A percentile compares a stretch with the other conserved stretches of the same genome.
These are phyloP conservation scores for Trametes pubescens DNA, from an alignment of 1,284 basidiomycete species.

Conservation along the genomic window DNA sequence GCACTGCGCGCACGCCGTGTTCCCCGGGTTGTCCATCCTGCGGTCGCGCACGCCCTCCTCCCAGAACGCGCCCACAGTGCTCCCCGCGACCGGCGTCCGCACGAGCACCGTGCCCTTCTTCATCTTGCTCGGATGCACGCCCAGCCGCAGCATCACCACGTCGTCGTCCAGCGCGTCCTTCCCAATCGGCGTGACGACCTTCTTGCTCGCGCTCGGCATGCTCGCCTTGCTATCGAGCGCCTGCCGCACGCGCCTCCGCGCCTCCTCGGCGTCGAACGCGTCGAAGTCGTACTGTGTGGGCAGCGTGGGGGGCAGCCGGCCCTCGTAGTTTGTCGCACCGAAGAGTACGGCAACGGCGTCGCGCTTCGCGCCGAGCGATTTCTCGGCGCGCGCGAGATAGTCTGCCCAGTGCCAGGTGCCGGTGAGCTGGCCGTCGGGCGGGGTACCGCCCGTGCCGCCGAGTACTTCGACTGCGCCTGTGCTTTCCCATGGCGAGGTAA, in stretches of 20 bases:
- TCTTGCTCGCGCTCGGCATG: constrained; percentile 6
- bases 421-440: not conserved
- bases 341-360: not conserved
- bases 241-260: not conserved
- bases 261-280: not conserved
- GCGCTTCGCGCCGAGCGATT: not conserved
- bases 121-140: not conserved
- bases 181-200: not conserved
- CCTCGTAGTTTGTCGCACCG: constrained; percentile 1
- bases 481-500: not conserved
- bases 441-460: not conserved
- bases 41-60: not conserved
- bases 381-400: not conserved
- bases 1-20: constrained; percentile 4
- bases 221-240: constrained; percentile 6
- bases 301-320: not conserved
- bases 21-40: not conserved
- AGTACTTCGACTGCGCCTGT: not conserved
- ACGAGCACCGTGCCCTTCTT: not conserved
- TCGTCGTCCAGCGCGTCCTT: not conserved
- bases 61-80: not conserved
- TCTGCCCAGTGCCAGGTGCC: not conserved
- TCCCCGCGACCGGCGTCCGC: not conserved
- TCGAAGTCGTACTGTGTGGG: not conserved
- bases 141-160: not conserved